These are phyloP conservation scores for Coemansia sp. DNA, from an alignment of 192 early-diverging fungal genomes.

Conservation along the genomic window DNA sequence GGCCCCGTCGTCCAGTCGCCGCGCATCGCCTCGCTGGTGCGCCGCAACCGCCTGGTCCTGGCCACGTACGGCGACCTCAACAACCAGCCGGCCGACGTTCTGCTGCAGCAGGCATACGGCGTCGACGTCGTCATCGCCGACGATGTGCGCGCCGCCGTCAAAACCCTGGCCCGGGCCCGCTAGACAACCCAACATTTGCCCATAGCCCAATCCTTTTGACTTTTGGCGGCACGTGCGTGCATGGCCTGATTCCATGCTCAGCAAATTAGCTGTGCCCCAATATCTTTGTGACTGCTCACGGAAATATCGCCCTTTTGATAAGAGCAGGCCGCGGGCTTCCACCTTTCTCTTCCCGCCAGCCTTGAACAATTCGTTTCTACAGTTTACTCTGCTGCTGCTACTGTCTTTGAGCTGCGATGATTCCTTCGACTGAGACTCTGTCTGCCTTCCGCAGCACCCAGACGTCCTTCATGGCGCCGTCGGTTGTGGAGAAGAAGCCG, in stretches of 20 bases:
- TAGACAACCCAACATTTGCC: too few relatives aligned
- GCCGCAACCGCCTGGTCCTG: conserved; percentile 61
- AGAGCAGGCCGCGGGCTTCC: background rate
- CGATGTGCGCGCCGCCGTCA: conserved; percentile 50
- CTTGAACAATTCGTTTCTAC: background rate
- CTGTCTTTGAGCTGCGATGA: conserved; percentile 4
- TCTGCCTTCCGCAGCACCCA: conserved; percentile 41
- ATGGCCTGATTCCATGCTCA: background rate
- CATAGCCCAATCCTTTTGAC: too few relatives aligned
- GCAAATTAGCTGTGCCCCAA: background rate
- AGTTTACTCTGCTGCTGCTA: background rate
- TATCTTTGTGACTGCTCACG: too few relatives aligned
- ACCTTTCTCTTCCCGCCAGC: background rate
- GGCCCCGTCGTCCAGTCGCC: conserved; percentile 72
- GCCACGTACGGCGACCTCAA: conserved; percentile 83
- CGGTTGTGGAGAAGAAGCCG: conserved; percentile 40
- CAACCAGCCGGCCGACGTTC: conserved; percentile 64
- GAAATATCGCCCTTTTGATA: too few relatives aligned
- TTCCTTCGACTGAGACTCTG: conserved; percentile 40
- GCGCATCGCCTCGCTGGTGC: conserved; percentile 61
- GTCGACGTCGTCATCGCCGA: conserved; percentile 86
- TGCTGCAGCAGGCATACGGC: conserved; percentile 67
- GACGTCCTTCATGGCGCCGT: conserved; percentile 47
- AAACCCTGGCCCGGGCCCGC: too few relatives aligned
- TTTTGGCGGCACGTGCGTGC: background rate